Percentiles rank a stretch among this genome's conserved stretches.
Conservation (phyloP, 2,329 filamentous ascomycete genomes). For the Trichophyton equinum region DNA sequence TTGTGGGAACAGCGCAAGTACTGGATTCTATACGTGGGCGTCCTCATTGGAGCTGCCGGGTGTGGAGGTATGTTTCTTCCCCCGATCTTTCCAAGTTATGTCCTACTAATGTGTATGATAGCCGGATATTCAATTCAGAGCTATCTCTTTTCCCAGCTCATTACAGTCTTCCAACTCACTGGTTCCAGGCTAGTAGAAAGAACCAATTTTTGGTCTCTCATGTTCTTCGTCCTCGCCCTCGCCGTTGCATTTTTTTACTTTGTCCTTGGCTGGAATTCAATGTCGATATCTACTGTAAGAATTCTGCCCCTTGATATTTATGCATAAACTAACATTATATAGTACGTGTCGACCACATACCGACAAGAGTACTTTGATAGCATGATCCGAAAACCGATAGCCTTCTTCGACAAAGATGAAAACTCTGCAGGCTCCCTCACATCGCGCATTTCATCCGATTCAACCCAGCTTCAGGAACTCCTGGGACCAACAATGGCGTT, state of each 20-base stretch:
- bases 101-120: slow-evolving; percentile 5
- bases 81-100: not conserved
- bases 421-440: slow-evolving; percentile 40
- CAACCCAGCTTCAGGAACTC: slow-evolving; percentile 40
- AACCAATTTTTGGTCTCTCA: slow-evolving; percentile 42
- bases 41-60: slow-evolving; percentile 19
- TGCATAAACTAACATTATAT: slow-evolving; percentile 10
- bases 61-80: slow-evolving; percentile 21
- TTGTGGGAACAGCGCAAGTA: slow-evolving; percentile 23
- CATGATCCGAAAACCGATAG: slow-evolving; percentile 33
- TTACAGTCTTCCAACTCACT: slow-evolving; percentile 36
- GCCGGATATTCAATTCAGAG: slow-evolving; percentile 26
- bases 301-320: slow-evolving; percentile 18
- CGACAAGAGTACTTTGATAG: slow-evolving; percentile 36
- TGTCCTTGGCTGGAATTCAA: slow-evolving; percentile 34
- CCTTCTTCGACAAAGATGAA: slow-evolving; percentile 34
- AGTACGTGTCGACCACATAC: slow-evolving; percentile 26
- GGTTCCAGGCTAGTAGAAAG: slow-evolving; percentile 27
- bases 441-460: slow-evolving; percentile 37
- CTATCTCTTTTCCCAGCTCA: slow-evolving; percentile 37
- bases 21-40: slow-evolving; percentile 21
- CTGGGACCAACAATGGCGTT: slow-evolving; percentile 36
- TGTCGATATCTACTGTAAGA: slow-evolving; percentile 35
- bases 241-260: slow-evolving; percentile 36
- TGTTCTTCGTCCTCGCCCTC: slow-evolving; percentile 45